These are phyloP conservation scores for Hanseniaspora occidentalis DNA, from an alignment of 805 yeast species.

Conservation along the genomic window DNA sequence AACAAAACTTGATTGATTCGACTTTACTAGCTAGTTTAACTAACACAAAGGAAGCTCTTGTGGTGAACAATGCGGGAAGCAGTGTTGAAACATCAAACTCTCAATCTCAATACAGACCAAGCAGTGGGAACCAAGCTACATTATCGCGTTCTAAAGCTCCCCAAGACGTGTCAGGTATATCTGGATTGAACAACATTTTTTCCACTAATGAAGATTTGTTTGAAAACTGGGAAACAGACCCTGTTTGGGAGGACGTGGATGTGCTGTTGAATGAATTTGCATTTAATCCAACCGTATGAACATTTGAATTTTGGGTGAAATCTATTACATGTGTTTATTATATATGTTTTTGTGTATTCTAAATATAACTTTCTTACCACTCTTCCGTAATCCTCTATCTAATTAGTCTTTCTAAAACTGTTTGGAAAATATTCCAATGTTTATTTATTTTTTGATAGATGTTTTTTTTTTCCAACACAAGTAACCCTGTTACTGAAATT, in stretches of 20 bases:
- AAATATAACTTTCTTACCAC: not conserved
- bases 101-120: too few species aligned
- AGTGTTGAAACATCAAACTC: too few species aligned
- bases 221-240: slow-evolving; percentile 13
- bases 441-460: not conserved
- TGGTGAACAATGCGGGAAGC: too few species aligned
- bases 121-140: too few species aligned
- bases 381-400: not conserved
- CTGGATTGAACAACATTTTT: not conserved
- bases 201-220: not conserved
- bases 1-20: too few species aligned
- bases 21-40: too few species aligned
- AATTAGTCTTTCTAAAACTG: not conserved
- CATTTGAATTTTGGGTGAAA: too few species aligned
- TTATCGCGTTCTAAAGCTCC: too few species aligned
- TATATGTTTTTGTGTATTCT: not conserved
- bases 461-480: not conserved
- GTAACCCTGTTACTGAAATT: too few species aligned
- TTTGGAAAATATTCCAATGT: not conserved
- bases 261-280: slow-evolving; percentile 88
- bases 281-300: slow-evolving; percentile 60
- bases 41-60: too few species aligned
- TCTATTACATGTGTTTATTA: not conserved
- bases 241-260: slow-evolving; percentile 66
- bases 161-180: too few species aligned